These are phyloP conservation scores for Acanthamoeba castellanii DNA, from an alignment of 208 protist genomes.

Conservation along the genomic window DNA sequence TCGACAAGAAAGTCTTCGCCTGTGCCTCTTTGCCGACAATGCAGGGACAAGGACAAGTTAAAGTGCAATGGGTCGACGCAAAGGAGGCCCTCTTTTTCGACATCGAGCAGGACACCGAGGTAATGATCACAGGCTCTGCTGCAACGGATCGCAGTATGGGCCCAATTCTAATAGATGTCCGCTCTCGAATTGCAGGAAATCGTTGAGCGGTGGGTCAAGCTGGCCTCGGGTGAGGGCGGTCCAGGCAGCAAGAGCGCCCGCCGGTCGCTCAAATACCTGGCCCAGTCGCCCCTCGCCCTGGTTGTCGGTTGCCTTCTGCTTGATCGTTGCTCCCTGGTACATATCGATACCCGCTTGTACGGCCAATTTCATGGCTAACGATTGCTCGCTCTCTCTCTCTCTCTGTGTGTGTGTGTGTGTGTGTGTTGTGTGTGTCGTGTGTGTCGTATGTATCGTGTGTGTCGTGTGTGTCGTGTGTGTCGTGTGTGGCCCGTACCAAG, in stretches of 20 bases:
- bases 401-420: too few species aligned
- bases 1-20: slow-evolving; percentile 60
- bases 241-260: slow-evolving; percentile 8
- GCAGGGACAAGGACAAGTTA: neutral
- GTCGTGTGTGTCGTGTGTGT: too few species aligned
- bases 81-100: slow-evolving; percentile 51
- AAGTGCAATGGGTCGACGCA: neutral
- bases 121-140: neutral
- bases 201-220: slow-evolving; percentile 8
- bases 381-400: too few species aligned
- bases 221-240: neutral
- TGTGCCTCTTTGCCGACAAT: neutral
- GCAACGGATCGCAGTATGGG: neutral
- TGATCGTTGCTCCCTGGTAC: slow-evolving; percentile 1
- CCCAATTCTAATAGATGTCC: neutral
- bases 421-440: too few species aligned
- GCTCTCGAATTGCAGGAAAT: neutral
- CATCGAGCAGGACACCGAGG: slow-evolving; percentile 47
- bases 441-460: too few species aligned
- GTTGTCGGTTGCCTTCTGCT: slow-evolving; percentile 24
- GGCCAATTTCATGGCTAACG: neutral
- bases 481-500: too few species aligned
- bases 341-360: neutral
- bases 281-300: neutral
- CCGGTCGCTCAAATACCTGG: slow-evolving; percentile 12